Conservation (phyloP, 768 basidiomycete genomes). For the Termitomyces sp. region DNA sequence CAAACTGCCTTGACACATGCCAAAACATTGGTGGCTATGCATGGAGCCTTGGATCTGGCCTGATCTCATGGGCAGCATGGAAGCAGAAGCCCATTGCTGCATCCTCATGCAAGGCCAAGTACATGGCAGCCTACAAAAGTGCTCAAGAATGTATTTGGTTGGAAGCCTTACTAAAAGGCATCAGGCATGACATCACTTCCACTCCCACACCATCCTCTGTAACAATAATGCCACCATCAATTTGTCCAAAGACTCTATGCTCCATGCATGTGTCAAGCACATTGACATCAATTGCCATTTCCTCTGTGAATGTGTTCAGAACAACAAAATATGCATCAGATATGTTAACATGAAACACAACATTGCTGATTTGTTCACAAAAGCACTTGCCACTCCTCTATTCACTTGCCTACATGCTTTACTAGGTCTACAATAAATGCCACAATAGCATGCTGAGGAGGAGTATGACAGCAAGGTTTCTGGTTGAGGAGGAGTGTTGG, state of each 20-base stretch:
- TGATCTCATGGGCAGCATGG: neutral
- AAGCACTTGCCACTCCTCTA: neutral
- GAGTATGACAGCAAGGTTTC: no score
- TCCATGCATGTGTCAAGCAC: neutral
- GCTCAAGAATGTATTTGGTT: neutral
- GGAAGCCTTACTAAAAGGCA: neutral
- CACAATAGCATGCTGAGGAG: no score
- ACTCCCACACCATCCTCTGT: neutral
- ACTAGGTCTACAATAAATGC: neutral
- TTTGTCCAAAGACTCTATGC: neutral
- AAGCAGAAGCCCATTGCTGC: neutral
- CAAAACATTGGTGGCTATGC: neutral
- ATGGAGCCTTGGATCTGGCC: neutral
- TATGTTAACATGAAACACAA: no score
- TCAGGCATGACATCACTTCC: no score
- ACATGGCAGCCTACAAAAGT: neutral
- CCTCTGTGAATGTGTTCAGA: no score
- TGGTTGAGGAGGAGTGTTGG: no score
- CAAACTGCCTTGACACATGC: neutral
- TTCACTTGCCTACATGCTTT: neutral
- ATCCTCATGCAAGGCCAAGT: neutral
- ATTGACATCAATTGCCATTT: no score
- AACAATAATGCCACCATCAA: neutral
- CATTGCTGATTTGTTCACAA: neutral
- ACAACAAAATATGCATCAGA: no score